Percentiles rank a stretch among this genome's conserved stretches.
Evolutionary conservation across 2,329 filamentous ascomycete species (phyloP).

Genomic region (Parafenestella ontariensis): DNA sequence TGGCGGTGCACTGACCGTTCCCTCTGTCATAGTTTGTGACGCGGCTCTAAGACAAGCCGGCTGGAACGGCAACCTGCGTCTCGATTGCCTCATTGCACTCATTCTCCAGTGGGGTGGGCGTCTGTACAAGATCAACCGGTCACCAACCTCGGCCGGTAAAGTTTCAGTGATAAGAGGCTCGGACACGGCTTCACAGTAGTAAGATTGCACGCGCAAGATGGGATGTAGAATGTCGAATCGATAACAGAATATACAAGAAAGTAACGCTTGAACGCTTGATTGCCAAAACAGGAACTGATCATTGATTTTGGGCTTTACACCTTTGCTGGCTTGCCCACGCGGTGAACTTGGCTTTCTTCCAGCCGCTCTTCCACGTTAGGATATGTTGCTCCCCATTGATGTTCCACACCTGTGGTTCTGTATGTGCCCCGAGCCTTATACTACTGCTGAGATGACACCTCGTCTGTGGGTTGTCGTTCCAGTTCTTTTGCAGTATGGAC

Average conservation of each 20-base stretch:
- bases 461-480: conserved; percentile 42
- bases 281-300: conserved; percentile 1
- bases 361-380: conserved; percentile 39
- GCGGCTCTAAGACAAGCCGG: conserved; percentile 20
- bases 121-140: too few species aligned
- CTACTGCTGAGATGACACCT: conserved; percentile 44
- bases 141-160: too few species aligned
- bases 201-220: too few species aligned
- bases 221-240: neutral
- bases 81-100: neutral
- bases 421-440: conserved; percentile 32
- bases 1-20: conserved; percentile 23
- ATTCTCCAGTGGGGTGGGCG: neutral
- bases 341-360: conserved; percentile 38
- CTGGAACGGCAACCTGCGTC: conserved; percentile 13
- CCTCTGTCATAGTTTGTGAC: conserved; percentile 14
- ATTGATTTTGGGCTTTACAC: conserved; percentile 27
- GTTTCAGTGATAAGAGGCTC: too few species aligned
- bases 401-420: conserved; percentile 17
- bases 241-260: neutral
- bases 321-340: conserved; percentile 37
- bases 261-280: conserved; percentile 5
- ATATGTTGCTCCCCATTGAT: conserved; percentile 16
- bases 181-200: too few species aligned
- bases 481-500: conserved; percentile 30